Base-by-base conservation (phyloP, 2,329 filamentous ascomycete species). In the Monosporascus ibericus region DNA sequence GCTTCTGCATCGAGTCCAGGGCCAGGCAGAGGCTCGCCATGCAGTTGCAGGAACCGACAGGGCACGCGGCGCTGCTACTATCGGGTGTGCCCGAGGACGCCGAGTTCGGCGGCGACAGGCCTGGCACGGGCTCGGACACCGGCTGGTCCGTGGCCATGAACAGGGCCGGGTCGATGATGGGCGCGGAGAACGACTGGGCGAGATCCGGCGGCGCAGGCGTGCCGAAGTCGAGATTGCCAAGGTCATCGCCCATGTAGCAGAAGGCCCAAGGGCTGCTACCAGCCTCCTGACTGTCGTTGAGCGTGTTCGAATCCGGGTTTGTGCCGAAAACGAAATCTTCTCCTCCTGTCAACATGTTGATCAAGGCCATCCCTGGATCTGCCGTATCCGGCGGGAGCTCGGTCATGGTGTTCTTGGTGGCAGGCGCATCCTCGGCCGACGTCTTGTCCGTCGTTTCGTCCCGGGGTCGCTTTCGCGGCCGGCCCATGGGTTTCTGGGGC, bases 401-500 rank as follows among this genome's bases (percentile, higher is more conserved):
- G 14, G 57, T 55, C 64, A 67, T 64, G 38, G 49, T 25, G 11
- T 51, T 61, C 55, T 68, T 66, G 9, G 42, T 52, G 8, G 58
- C 50, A 7, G 58, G 52, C 40, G 48, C 48, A 14, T 51, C 49
- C 38, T 14, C 40, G 39, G 44, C 39, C 20, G 47, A 15, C 20
- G 49, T 14, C 2, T 48, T 38, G 27, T 34, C 34, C 42, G 38
- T 55, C 37, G 57, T 30, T 44, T 63, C 61, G 9, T 68, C 64
- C 50, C 67, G 66, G 38, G 69, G 75, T 52, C 80, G 73, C 68
- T 86, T 86, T 51, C 82, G 72, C 22, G 84, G 84, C 42, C 84
- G 74, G 4, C 84, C 84, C 83, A 86, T 86, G 40, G 72, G 80
- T 67, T 86, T 86, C 64, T 86, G 84, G 14, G 75, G 71, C 7